Conservation (phyloP, 192 early-diverging fungal genomes). For the Podila minutissima region DNA sequence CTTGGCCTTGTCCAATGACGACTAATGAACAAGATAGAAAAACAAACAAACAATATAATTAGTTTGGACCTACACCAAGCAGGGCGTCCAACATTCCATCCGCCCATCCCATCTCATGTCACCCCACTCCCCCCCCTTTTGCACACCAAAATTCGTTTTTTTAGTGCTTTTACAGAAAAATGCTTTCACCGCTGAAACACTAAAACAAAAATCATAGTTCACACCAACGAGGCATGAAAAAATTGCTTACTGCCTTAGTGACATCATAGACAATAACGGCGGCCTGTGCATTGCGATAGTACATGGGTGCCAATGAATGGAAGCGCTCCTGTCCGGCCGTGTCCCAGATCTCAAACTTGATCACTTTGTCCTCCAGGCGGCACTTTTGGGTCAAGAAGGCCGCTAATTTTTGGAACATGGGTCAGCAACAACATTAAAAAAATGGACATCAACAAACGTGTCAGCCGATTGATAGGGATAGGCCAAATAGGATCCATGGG, state of each 20-base stretch:
- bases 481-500: too few relatives aligned
- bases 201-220: constrained; percentile 3
- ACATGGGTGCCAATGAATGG: constrained; percentile 96
- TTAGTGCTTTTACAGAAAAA: constrained; percentile 2
- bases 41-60: not conserved
- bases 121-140: not conserved
- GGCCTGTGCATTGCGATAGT: constrained; percentile 98
- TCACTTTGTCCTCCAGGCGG: constrained; percentile 82
- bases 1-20: constrained; percentile 93
- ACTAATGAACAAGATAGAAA: constrained; percentile 43
- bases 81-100: too few relatives aligned
- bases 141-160: not conserved
- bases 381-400: constrained; percentile 95
- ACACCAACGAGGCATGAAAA: not conserved
- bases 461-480: too few relatives aligned
- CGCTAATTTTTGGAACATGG: constrained; percentile 49
- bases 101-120: too few relatives aligned
- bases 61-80: not conserved
- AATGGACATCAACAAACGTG: too few relatives aligned
- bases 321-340: constrained; percentile 99
- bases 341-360: constrained; percentile 92
- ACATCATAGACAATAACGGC: constrained; percentile 98
- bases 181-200: not conserved
- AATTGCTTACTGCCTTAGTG: constrained; percentile 71
- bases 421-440: not conserved